Evolutionary conservation across 768 basidiomycete species (phyloP), one percentile per base, ranked within the genome.

Genomic region (Mycena albidolilacea): DNA sequence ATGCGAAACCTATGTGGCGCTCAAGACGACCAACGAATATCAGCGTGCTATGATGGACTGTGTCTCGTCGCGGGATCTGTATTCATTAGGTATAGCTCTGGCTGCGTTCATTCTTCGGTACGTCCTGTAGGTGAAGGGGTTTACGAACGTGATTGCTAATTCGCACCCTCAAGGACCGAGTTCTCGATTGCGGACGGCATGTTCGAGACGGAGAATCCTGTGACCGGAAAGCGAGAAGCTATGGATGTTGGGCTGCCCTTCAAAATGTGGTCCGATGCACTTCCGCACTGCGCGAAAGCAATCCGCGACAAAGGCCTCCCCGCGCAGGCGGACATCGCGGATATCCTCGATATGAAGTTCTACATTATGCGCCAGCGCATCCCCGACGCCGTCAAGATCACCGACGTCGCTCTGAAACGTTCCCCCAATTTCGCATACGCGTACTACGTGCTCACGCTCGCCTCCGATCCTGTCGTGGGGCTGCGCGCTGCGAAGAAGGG

Each of bases 401-500:
- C 90, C 0, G 82, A 85, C 69, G 82, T 84, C 46, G 86, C 84
- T 1, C 78, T 92, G 44, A 78, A 86, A 72, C 87, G 90, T 39
- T 91, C 86, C 72, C 91, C 91, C 2, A 83, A 88, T 23, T 84
- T 88, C 35, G 89, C 89, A 4, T 93, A 92, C 78, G 92, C 88
- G 78, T 90, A 92, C 71, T 92, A 93, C 71, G 88, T 87, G 21
- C 84, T 91, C 70, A 86, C 88, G 0, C 82, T 92, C 37, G 84
- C 85, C 0, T 80, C 84, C 1, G 84, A 91, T 71, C 77, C 82
- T 50, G 82, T 84, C 7, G 83, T 85, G n/a, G 91, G 89, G 1
- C 82, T 93, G 35, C 86, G 89, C 9, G 89, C 86, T 0, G 88
- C 90, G 72, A 92, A 92, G 84, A 90, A 92, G 77, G 92, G 92